Evolutionary conservation across 176 grass and related monocot genomes (phyloP), one percentile per base, ranked within the genome.

Genomic region (Avena insularis): DNA sequence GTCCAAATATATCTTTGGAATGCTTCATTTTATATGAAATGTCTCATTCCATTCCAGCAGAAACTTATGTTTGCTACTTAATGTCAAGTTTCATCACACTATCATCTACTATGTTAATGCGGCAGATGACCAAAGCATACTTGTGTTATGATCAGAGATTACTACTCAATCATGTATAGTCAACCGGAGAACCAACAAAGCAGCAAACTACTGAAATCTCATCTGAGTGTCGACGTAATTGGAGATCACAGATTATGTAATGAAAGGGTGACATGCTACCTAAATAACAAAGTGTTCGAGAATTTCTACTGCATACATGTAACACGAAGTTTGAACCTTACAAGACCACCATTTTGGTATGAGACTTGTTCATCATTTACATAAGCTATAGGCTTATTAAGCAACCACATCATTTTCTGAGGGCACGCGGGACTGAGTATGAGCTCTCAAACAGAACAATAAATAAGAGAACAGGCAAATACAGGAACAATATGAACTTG

Each of bases 381-480:
- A 79, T 60, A 75, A 50, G 81, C 19, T 68, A 67, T 49, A 75
- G 16, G 21, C 79, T 29, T 68, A 61, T 59, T 62, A 74, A 85
- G 56, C 71, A 85, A 86, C 48, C 53, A 21, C 46, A 36, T 43
- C 14, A 79, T 60, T 64, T 59, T 75, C 49, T 69, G 29, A 86
- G 68, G 14, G 21, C 63, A 77, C 43, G 31, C 77, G 62, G 25
- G 48, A 56, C 21, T 21, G 47, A 73, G 48, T 69, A 69, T 55
- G 74, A 15, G 35, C 61, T 54, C 69, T 83, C 71, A 92, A 33
- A 75, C 40, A 57, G 20, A 86, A 83, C 5, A 79, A 55, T 49
- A 62, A 88, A 78, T 67, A 80, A 76, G 19, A 48, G 21, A 87
- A 65, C 19, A 58, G 48, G 33, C 43, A 79, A 71, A 83, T 83